Evolutionary conservation across 106 monocot species (phyloP), one percentile per base, ranked within the genome.

Genomic region (Dioscorea dumetorum): DNA sequence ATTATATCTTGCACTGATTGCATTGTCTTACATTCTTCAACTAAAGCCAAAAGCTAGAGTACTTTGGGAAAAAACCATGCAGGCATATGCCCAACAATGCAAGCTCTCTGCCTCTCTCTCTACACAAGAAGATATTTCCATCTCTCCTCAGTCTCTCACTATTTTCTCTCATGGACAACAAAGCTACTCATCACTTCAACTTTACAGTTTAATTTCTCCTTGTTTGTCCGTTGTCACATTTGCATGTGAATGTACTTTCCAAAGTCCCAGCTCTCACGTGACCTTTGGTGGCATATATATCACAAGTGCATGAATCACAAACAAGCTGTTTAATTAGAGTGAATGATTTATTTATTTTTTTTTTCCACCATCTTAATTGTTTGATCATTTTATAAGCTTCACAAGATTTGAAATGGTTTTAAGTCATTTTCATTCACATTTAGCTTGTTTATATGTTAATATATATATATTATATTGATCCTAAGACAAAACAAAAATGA

Each of bases 181-280:
- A 41, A 28, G 28, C 28, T 41, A 8, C 41, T 41, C 41, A 41
- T 41, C 41, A 63, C 63, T 52, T 24, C 15, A 22, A 48, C 73
- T 73, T 72, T 64, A 72, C 31, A 64, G 34, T 53, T 72, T 63
- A 22, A 72, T 34, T 54, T 54, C 18, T 64, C 64, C 3, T 73
- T 64, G 64, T 74, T 74, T 58, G 41, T 41, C 57, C 28, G 48
- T 70, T 48, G 50, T 70, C 64, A 64, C 76, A 10, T 57, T 57
- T 64, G 76, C 69, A 76, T 70, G 70, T 76, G 76, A 69, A 57
- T 70, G 76, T 76, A 76, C 76, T 76, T 70, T 63, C 63, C 56
- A 48, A 70, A 62, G 57, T 64, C 21, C 63, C 19, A 4, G 18
- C 34, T 24, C 76, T 76, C 76, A 70, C 76, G 76, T 76, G 76